Percentiles rank a stretch among this genome's conserved stretches.
phyloP scores from a whole-genome alignment of 2,329 filamentous ascomycete species.

The Cryphonectria parasitica region DNA sequence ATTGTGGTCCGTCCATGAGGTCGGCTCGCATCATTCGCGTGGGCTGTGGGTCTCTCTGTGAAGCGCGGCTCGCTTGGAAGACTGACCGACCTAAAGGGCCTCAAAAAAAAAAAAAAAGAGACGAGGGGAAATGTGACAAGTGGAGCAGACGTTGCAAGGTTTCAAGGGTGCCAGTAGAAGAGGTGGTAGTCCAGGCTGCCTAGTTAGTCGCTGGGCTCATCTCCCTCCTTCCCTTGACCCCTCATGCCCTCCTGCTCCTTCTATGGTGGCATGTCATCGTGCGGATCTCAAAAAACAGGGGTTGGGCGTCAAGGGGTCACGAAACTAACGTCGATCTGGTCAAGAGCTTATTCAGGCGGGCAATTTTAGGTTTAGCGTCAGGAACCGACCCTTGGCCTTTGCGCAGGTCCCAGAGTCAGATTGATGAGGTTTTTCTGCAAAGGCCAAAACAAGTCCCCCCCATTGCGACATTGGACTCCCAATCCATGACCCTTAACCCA shows the following conservation, averaged over 20 bases:
- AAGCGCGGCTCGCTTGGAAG: background rate
- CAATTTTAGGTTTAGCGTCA: slow-evolving; percentile 10
- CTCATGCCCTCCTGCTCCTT: background rate
- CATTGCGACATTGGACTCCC: background rate
- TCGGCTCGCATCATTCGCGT: slow-evolving; percentile 1
- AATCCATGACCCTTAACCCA: background rate
- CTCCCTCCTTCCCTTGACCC: background rate
- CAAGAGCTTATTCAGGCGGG: slow-evolving; percentile 8
- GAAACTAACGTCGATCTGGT: background rate
- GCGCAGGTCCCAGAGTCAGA: slow-evolving; percentile 9
- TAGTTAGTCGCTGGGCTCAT: background rate
- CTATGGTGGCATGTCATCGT: background rate
- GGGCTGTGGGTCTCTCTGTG: background rate
- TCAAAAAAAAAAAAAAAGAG: background rate
- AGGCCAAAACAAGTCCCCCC: background rate
- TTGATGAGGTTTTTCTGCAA: background rate
- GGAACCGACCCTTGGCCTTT: background rate
- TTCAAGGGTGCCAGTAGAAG: background rate
- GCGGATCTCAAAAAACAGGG: background rate
- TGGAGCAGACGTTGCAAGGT: background rate
- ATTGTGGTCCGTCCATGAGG: background rate
- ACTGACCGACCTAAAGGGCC: background rate
- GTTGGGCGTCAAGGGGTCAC: background rate
- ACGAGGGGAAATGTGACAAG: slow-evolving; percentile 2
- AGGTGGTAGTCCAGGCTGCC: too few relatives aligned